A percentile compares a stretch with the other conserved stretches of the same genome.
Conservation (phyloP, 306 rosid species). For the Inga leiocalycina region DNA sequence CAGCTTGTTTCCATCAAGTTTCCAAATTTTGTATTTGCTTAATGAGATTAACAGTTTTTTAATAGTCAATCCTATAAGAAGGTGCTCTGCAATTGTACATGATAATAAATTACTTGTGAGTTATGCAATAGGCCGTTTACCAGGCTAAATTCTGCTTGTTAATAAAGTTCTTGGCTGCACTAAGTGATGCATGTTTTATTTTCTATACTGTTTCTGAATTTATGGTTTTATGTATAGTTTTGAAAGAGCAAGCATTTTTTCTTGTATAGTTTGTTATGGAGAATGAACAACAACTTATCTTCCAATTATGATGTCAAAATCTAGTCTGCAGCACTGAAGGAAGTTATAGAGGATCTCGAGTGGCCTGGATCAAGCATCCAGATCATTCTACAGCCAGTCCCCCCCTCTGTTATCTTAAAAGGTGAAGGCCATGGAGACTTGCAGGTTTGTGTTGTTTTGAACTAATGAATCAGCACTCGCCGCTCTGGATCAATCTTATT, state of each 20-base stretch:
- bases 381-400: slow-evolving; percentile 69
- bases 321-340: slow-evolving; percentile 89
- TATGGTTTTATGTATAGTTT: background rate
- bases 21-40: background rate
- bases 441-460: slow-evolving; percentile 58
- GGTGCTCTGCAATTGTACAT: slow-evolving; percentile 1
- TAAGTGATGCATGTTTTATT: background rate
- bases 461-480: slow-evolving; percentile 7
- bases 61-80: background rate
- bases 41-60: background rate
- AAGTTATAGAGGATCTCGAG: slow-evolving; percentile 96
- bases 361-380: slow-evolving; percentile 97
- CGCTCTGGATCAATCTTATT: background rate
- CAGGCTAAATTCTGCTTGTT: background rate
- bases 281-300: slow-evolving; percentile 15
- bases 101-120: slow-evolving; percentile 10
- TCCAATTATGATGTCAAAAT: slow-evolving; percentile 33
- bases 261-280: background rate
- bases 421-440: slow-evolving; percentile 96
- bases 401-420: slow-evolving; percentile 80
- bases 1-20: background rate
- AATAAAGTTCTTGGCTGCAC: background rate
- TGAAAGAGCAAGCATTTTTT: background rate
- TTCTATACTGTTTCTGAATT: slow-evolving; percentile 17
- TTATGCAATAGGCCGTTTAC: background rate